Evolutionary conservation across 2,329 filamentous ascomycete species (phyloP).

Genomic region (Aureobasidium mangrovei): DNA sequence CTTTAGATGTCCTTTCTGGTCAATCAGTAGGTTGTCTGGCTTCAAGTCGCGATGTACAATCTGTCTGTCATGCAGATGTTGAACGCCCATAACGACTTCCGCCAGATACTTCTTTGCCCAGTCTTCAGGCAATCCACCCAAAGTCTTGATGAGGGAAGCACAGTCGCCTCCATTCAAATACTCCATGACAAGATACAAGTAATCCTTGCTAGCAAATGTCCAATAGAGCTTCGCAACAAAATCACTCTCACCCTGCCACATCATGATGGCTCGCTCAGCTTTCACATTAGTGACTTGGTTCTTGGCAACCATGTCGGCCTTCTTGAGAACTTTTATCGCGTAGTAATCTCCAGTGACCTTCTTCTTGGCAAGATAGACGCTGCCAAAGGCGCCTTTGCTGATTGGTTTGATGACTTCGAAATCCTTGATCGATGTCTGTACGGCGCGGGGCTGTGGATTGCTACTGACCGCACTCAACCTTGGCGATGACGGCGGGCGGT

Average conservation of each 20-base stretch:
- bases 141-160: constrained; percentile 87
- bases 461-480: constrained; percentile 65
- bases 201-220: constrained; percentile 99
- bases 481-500: constrained; percentile 64
- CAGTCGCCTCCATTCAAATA: constrained; percentile 97
- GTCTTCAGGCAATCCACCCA: constrained; percentile 86
- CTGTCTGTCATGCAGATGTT: constrained; percentile 86
- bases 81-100: constrained; percentile 92
- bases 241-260: constrained; percentile 99
- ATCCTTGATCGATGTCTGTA: constrained; percentile 94
- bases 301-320: constrained; percentile 99
- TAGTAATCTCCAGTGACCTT: constrained; percentile 98
- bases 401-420: constrained; percentile 99
- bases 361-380: constrained; percentile 96
- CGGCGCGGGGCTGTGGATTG: constrained; percentile 76
- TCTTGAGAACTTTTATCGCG: constrained; percentile 96
- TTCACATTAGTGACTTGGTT: constrained; percentile 99
- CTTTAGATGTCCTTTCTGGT: constrained; percentile 92
- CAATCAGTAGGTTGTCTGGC: constrained; percentile 93
- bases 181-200: constrained; percentile 97
- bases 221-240: constrained; percentile 99
- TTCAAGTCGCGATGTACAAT: constrained; percentile 97
- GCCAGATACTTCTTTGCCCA: constrained; percentile 98
- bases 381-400: constrained; percentile 96
- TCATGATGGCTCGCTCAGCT: constrained; percentile 98